Conservation (phyloP, 2,329 filamentous ascomycete genomes). For the Neonectria magnoliae region DNA sequence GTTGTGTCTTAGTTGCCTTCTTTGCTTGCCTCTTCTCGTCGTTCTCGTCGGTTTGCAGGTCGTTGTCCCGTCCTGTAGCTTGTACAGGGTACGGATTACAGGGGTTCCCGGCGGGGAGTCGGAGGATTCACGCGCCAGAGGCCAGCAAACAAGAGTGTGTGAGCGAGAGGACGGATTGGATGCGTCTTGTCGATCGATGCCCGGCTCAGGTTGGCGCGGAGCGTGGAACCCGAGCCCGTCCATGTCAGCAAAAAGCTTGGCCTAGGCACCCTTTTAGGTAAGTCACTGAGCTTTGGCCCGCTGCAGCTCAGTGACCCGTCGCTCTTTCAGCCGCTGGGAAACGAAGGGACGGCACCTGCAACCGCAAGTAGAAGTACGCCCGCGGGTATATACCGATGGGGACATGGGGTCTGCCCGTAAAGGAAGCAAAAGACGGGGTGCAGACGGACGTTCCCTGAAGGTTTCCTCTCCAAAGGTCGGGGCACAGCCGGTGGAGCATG, state of each 20-base stretch:
- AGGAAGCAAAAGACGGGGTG: neutral
- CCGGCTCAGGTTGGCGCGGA: constrained; percentile 23
- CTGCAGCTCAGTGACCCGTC: no score
- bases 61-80: no score
- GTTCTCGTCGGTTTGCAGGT: neutral
- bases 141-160: neutral
- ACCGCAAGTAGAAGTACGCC: neutral
- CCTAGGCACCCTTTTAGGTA: no score
- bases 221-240: constrained; percentile 23
- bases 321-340: neutral
- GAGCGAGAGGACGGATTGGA: constrained; percentile 8
- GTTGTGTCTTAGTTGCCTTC: neutral
- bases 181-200: constrained; percentile 30
- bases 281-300: constrained; percentile 24
- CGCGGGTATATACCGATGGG: neutral
- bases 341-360: neutral
- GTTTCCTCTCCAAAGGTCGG: no score
- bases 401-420: neutral
- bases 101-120: constrained; percentile 27
- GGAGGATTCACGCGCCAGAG: constrained; percentile 13
- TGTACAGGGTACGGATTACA: constrained; percentile 8
- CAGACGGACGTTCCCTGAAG: neutral
- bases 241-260: constrained; percentile 21
- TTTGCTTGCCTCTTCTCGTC: neutral
- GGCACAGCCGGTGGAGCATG: no score